phyloP scores from a whole-genome alignment of 1,284 basidiomycete genomes.

The Cutaneotrichosporon dermatis region DNA sequence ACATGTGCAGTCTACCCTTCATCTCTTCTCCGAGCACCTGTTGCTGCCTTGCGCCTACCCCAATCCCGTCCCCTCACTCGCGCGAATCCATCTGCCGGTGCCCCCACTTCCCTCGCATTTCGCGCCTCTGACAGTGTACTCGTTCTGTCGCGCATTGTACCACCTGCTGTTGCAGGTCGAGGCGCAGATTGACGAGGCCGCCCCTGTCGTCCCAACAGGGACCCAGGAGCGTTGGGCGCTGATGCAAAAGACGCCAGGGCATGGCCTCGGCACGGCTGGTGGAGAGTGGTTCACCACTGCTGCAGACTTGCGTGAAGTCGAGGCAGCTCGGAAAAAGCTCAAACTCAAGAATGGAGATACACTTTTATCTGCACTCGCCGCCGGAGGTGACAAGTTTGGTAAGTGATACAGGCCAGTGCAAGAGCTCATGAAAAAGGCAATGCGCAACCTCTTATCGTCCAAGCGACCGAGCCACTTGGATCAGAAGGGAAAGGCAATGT shows the following conservation, averaged over 20 bases:
- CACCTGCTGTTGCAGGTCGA: conserved; percentile 33
- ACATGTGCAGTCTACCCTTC: conserved; percentile 32
- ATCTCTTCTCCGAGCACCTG: conserved; percentile 39
- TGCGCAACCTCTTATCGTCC: conserved; percentile 30
- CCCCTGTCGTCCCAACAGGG: neutral
- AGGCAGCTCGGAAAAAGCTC: conserved; percentile 12
- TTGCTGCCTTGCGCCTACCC: conserved; percentile 40
- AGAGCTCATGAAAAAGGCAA: conserved; percentile 26
- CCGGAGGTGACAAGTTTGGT: conserved; percentile 33
- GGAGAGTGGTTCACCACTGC: conserved; percentile 42
- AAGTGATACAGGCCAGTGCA: conserved; percentile 5
- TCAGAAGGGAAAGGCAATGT: conserved; percentile 6
- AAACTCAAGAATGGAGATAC: conserved; percentile 17
- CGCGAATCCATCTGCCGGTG: conserved; percentile 35
- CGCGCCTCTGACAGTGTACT: conserved; percentile 37
- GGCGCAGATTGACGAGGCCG: conserved; percentile 14
- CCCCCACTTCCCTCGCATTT: conserved; percentile 39
- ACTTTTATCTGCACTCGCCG: conserved; percentile 22
- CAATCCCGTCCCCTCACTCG: conserved; percentile 39
- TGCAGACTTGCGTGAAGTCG: conserved; percentile 32
- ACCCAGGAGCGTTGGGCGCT: conserved; percentile 38
- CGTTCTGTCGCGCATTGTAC: conserved; percentile 37
- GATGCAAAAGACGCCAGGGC: conserved; percentile 32
- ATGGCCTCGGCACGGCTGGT: conserved; percentile 11
- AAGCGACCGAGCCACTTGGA: conserved; percentile 21